Evolutionary conservation across 306 rosid species (phyloP).

Genomic region (Dicorynia guianensis): DNA sequence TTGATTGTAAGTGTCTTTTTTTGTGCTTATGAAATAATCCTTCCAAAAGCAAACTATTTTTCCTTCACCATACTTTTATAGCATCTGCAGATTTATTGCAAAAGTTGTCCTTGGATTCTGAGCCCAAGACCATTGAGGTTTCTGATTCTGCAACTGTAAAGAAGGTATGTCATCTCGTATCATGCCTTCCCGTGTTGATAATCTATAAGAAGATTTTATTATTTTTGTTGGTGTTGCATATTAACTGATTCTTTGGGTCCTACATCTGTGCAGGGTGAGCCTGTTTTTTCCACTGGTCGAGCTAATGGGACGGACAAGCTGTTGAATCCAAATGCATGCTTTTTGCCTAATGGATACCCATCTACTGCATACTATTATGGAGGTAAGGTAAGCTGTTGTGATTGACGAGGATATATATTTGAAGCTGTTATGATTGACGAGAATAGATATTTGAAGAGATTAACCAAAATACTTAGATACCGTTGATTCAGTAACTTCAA

Average conservation of each 20-base stretch:
- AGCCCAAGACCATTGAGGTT: slow-evolving; percentile 43
- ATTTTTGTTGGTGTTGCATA: background rate
- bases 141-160: slow-evolving; percentile 39
- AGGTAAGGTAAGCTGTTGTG: slow-evolving; percentile 60
- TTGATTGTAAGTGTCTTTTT: no score
- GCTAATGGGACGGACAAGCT: slow-evolving; percentile 48
- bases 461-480: background rate
- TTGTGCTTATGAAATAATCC: no score
- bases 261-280: slow-evolving; percentile 45
- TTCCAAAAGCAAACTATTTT: background rate
- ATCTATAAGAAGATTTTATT: background rate
- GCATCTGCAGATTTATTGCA: slow-evolving; percentile 58
- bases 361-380: slow-evolving; percentile 55
- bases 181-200: background rate
- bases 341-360: slow-evolving; percentile 47
- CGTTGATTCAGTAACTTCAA: slow-evolving; percentile 3
- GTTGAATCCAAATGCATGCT: slow-evolving; percentile 50
- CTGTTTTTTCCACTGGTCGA: slow-evolving; percentile 33
- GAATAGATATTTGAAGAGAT: background rate
- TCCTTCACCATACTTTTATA: slow-evolving; percentile 19
- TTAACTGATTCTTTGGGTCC: background rate
- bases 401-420: background rate
- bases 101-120: slow-evolving; percentile 52
- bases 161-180: slow-evolving; percentile 42
- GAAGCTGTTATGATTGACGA: slow-evolving; percentile 1